A percentile compares a stretch with the other conserved stretches of the same genome.
Conservation (phyloP, 768 basidiomycete genomes). For the Calocybe cyanea region DNA sequence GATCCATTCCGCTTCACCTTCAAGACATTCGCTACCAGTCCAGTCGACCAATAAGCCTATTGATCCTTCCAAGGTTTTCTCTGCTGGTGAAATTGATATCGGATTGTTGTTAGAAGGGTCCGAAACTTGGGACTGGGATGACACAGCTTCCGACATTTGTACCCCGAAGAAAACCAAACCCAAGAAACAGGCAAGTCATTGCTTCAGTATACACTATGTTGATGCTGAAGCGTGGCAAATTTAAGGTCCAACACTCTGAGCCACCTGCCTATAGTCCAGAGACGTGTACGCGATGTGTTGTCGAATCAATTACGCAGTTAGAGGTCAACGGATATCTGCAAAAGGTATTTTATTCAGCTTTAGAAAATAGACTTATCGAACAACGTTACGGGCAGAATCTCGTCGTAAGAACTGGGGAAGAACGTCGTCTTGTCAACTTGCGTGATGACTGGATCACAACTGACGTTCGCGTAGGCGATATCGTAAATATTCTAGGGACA, state of each 20-base stretch:
- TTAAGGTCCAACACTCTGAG: slow-evolving; percentile 9
- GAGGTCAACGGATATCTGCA: slow-evolving; percentile 26
- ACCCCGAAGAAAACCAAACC: slow-evolving; percentile 45
- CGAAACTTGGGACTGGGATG: slow-evolving; percentile 68
- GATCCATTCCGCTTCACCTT: slow-evolving; percentile 12
- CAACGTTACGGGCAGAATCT: slow-evolving; percentile 38
- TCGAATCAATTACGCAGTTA: slow-evolving; percentile 42
- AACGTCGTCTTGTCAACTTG: slow-evolving; percentile 51
- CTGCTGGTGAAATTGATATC: slow-evolving; percentile 39
- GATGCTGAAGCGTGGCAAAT: slow-evolving; percentile 4
- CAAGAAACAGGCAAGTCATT: slow-evolving; percentile 21
- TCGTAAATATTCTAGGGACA: slow-evolving; percentile 69
- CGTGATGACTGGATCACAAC: slow-evolving; percentile 76
- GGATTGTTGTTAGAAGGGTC: slow-evolving; percentile 55
- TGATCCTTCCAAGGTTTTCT: slow-evolving; percentile 20
- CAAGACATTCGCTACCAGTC: slow-evolving; percentile 10
- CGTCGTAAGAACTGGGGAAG: slow-evolving; percentile 37
- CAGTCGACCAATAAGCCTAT: slow-evolving; percentile 8
- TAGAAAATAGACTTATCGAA: background rate
- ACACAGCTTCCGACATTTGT: slow-evolving; percentile 46
- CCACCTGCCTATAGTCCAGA: slow-evolving; percentile 25
- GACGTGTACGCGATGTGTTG: slow-evolving; percentile 53
- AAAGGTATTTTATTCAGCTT: slow-evolving; percentile 33
- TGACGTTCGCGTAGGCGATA: slow-evolving; percentile 65
- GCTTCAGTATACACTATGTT: background rate